Conservation (phyloP, 192 early-diverging fungal genomes). For the Lobulomyces angularis region DNA sequence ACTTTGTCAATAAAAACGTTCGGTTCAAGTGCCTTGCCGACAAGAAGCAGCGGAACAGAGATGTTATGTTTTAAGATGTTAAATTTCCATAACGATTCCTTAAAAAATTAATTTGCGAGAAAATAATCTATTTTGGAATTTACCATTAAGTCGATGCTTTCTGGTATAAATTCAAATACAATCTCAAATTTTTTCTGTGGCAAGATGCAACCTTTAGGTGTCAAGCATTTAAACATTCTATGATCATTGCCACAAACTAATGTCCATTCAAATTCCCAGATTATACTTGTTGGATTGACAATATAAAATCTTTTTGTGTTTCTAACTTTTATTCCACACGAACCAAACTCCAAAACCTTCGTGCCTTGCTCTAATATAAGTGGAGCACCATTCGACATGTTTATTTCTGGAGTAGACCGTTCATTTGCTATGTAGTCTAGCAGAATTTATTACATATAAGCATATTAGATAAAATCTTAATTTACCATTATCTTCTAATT, state of each 20-base stretch:
- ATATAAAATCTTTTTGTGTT: constrained; percentile 48
- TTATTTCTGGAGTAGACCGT: constrained; percentile 21
- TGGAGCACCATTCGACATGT: constrained; percentile 18
- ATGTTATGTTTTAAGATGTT: constrained; percentile 28
- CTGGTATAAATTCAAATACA: constrained; percentile 42
- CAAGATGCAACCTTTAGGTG: constrained; percentile 28
- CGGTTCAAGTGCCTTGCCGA: constrained; percentile 42
- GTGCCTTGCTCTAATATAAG: constrained; percentile 29
- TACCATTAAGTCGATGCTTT: constrained; percentile 37
- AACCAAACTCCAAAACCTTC: constrained; percentile 39
- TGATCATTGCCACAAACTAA: constrained; percentile 11
- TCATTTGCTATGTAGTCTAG: constrained; percentile 39
- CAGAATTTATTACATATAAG: no score
- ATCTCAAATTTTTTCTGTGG: constrained; percentile 42
- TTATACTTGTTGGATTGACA: constrained; percentile 37
- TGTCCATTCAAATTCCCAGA: constrained; percentile 40
- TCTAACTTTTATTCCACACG: constrained; percentile 35
- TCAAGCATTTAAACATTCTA: constrained; percentile 33
- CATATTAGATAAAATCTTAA: no score
- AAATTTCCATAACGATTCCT: constrained; percentile 46
- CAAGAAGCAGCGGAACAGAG: constrained; percentile 37
- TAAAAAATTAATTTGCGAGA: not conserved
- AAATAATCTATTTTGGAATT: no score
- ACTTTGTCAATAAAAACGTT: constrained; percentile 39
- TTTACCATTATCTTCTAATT: constrained; percentile 43